A percentile compares a stretch with the other conserved stretches of the same genome.
Conservation (phyloP, 805 yeast genomes). For the Wickerhamomyces strasburgensis region DNA sequence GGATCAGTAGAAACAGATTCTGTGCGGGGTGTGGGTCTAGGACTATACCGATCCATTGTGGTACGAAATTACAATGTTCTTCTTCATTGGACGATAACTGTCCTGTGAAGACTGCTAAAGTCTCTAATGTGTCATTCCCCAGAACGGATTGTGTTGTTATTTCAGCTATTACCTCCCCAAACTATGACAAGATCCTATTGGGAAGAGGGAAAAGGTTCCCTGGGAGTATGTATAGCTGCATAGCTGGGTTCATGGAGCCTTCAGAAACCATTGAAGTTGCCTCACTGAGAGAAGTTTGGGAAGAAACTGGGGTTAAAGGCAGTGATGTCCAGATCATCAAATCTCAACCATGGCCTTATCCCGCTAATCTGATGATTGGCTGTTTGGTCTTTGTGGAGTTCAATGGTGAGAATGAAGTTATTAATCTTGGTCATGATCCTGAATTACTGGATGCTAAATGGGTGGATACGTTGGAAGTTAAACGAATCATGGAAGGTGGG, state of each 20-base stretch:
- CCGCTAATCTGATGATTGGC: constrained; percentile 90
- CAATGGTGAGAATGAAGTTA: constrained; percentile 57
- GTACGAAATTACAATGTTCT: constrained; percentile 56
- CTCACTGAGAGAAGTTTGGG: constrained; percentile 87
- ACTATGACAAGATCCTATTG: constrained; percentile 57
- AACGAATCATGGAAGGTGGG: constrained; percentile 18
- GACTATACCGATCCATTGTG: constrained; percentile 58
- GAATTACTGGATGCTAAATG: constrained; percentile 85
- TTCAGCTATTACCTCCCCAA: constrained; percentile 65
- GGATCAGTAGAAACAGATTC: constrained; percentile 68
- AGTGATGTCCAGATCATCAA: constrained; percentile 52
- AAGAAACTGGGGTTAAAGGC: constrained; percentile 83
- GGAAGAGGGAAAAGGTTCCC: constrained; percentile 67
- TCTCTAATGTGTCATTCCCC: constrained; percentile 83
- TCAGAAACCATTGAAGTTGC: constrained; percentile 89
- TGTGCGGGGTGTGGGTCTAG: constrained; percentile 86
- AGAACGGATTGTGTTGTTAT: constrained; percentile 88
- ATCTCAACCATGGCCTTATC: constrained; percentile 98
- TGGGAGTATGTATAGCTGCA: constrained; percentile 64
- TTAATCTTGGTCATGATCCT: constrained; percentile 75
- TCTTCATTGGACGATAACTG: constrained; percentile 19
- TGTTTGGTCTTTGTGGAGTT: constrained; percentile 77
- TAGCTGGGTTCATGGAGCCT: constrained; percentile 96
- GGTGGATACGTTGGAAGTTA: constrained; percentile 59
- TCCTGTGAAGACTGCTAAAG: constrained; percentile 36